These are phyloP conservation scores for Pulicaria dysenterica DNA, from an alignment of 129 eudicot genomes.

Conservation along the genomic window DNA sequence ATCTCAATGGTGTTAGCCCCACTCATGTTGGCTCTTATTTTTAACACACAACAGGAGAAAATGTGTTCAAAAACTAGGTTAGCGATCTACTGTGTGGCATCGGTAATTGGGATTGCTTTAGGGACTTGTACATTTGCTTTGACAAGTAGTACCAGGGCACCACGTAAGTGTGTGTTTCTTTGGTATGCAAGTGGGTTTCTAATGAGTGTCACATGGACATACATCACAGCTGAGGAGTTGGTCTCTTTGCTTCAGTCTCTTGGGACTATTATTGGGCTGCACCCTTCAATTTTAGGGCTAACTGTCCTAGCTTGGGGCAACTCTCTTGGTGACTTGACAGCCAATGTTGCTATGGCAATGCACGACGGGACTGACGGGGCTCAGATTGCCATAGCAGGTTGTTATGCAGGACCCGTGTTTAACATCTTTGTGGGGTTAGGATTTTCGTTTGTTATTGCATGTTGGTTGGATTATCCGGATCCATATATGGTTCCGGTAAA, in stretches of 20 bases:
- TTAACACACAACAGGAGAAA: slow-evolving; percentile 30
- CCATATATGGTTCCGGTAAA: slow-evolving; percentile 44
- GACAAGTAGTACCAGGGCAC: slow-evolving; percentile 47
- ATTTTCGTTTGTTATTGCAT: slow-evolving; percentile 52
- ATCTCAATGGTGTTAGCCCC: slow-evolving; percentile 53
- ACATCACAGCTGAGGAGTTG: slow-evolving; percentile 51
- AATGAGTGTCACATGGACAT: slow-evolving; percentile 44
- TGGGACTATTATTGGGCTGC: slow-evolving; percentile 54
- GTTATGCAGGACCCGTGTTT: slow-evolving; percentile 69
- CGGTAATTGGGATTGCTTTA: slow-evolving; percentile 41
- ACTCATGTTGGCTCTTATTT: slow-evolving; percentile 42
- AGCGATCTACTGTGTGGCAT: slow-evolving; percentile 26
- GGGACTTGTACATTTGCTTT: slow-evolving; percentile 38
- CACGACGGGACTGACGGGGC: slow-evolving; percentile 63
- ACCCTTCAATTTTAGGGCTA: slow-evolving; percentile 53
- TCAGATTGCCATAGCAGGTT: slow-evolving; percentile 60
- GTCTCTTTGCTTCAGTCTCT: slow-evolving; percentile 55
- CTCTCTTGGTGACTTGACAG: slow-evolving; percentile 58
- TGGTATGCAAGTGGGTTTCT: slow-evolving; percentile 57
- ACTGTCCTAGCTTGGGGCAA: slow-evolving; percentile 79
- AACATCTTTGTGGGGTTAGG: slow-evolving; percentile 65
- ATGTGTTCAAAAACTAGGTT: slow-evolving; percentile 22
- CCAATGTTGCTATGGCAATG: slow-evolving; percentile 55
- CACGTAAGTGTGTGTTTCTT: slow-evolving; percentile 43
- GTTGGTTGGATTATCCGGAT: slow-evolving; percentile 54